phyloP scores from a whole-genome alignment of 768 basidiomycete genomes.

The Amanita molliuscula region DNA sequence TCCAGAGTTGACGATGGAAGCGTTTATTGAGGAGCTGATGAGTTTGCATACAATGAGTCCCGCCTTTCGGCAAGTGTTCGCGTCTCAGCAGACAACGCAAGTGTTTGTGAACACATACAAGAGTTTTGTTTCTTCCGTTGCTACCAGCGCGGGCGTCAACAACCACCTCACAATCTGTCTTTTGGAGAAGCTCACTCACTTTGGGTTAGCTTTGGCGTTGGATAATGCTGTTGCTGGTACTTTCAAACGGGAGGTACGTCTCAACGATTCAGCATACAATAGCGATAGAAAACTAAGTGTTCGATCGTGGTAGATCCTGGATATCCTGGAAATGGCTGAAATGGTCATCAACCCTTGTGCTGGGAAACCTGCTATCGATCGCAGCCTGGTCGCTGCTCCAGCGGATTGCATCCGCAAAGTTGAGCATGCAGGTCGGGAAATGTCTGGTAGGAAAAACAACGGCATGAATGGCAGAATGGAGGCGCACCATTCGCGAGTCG shows the following conservation, averaged over 20 bases:
- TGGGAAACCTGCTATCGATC: slow-evolving; percentile 41
- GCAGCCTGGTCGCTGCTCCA: slow-evolving; percentile 36
- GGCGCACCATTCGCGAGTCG: slow-evolving; percentile 52
- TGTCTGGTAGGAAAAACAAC: slow-evolving; percentile 53
- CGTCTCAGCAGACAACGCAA: slow-evolving; percentile 58
- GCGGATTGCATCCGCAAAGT: slow-evolving; percentile 43
- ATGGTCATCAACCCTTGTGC: slow-evolving; percentile 37
- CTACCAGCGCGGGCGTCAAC: slow-evolving; percentile 27
- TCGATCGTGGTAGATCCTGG: slow-evolving; percentile 36
- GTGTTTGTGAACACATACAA: slow-evolving; percentile 58
- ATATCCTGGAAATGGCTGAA: slow-evolving; percentile 45
- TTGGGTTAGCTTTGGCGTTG: slow-evolving; percentile 57
- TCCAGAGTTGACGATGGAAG: slow-evolving; percentile 36
- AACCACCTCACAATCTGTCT: slow-evolving; percentile 35
- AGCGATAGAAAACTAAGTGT: background rate
- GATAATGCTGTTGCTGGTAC: slow-evolving; percentile 47
- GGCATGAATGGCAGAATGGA: slow-evolving; percentile 60
- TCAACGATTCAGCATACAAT: background rate
- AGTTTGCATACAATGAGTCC: slow-evolving; percentile 52
- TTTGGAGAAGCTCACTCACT: slow-evolving; percentile 59
- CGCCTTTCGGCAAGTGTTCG: slow-evolving; percentile 65
- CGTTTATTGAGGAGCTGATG: slow-evolving; percentile 59
- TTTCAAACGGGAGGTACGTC: slow-evolving; percentile 67
- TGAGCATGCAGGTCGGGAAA: slow-evolving; percentile 57
- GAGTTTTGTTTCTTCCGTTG: slow-evolving; percentile 36